Conservation (phyloP, 495 filamentous ascomycete species). For the Pseudoneurospora amorphoporcata region DNA sequence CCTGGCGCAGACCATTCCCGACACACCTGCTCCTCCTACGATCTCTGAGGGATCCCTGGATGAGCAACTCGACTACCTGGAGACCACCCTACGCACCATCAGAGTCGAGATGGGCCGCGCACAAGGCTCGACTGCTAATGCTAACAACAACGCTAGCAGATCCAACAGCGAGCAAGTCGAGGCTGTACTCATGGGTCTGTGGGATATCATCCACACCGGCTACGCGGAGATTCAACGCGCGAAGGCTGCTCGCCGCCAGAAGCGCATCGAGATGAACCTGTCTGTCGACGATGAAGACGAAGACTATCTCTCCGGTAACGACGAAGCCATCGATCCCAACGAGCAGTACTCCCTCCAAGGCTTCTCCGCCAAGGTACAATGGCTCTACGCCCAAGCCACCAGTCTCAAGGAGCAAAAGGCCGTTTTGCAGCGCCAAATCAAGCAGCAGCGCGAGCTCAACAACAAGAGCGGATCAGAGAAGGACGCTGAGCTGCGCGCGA, state of each 20-base stretch:
- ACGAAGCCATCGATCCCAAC: conserved; percentile 36
- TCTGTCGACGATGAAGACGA: conserved; percentile 31
- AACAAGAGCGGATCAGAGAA: conserved; percentile 53
- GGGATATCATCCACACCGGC: conserved; percentile 58
- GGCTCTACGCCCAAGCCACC: conserved; percentile 53
- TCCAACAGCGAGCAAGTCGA: conserved; percentile 46
- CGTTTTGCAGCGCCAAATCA: conserved; percentile 76
- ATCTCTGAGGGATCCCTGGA: conserved; percentile 16
- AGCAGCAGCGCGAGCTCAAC: conserved; percentile 85
- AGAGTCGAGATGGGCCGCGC: conserved; percentile 24
- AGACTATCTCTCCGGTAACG: conserved; percentile 38
- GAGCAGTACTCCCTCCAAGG: conserved; percentile 55
- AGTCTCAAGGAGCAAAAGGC: conserved; percentile 73
- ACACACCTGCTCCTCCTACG: conserved; percentile 17
- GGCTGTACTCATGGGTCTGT: conserved; percentile 53
- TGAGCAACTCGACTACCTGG: conserved; percentile 33
- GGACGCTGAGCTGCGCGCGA: conserved; percentile 41
- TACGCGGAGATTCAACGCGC: conserved; percentile 48
- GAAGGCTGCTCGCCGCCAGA: conserved; percentile 39
- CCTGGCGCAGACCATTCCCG: conserved; percentile 16
- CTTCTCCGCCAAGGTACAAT: conserved; percentile 68
- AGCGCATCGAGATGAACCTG: conserved; percentile 30
- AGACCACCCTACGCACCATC: conserved; percentile 20
- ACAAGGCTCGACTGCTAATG: conserved; percentile 15
- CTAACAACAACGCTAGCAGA: conserved; percentile 10